Percentiles rank a stretch among this genome's conserved stretches.
These are phyloP conservation scores for Penicillium sp. DNA, from an alignment of 2,329 filamentous ascomycete genomes.

Conservation along the genomic window DNA sequence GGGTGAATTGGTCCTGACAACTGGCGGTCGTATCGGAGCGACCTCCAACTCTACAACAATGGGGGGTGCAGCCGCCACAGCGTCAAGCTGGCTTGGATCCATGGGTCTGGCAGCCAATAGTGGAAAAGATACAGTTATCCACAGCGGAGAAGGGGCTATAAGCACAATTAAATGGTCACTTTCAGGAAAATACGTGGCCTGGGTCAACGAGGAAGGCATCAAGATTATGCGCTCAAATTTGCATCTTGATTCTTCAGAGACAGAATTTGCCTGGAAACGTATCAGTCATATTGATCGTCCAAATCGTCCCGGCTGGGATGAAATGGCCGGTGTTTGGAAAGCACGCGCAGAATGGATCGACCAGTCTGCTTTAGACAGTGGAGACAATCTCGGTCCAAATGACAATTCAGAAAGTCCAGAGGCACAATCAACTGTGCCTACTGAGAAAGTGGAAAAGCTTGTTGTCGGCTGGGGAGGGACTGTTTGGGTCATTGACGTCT, in stretches of 20 bases:
- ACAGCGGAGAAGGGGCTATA: slow-evolving; percentile 88
- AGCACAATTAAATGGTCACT: slow-evolving; percentile 92
- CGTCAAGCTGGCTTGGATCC: slow-evolving; percentile 85
- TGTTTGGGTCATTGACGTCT: slow-evolving; percentile 92
- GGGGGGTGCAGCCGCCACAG: slow-evolving; percentile 68
- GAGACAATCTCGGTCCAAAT: slow-evolving; percentile 53
- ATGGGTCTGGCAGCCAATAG: slow-evolving; percentile 76
- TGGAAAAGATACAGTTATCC: slow-evolving; percentile 81
- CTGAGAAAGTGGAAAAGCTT: slow-evolving; percentile 63
- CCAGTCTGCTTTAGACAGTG: slow-evolving; percentile 70
- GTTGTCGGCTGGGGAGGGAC: slow-evolving; percentile 94
- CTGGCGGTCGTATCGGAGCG: slow-evolving; percentile 73
- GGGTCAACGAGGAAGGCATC: slow-evolving; percentile 95
- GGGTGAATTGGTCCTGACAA: slow-evolving; percentile 81
- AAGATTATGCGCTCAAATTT: slow-evolving; percentile 95
- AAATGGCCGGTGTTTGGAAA: slow-evolving; percentile 96
- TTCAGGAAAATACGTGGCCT: slow-evolving; percentile 86
- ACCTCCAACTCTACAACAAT: slow-evolving; percentile 83
- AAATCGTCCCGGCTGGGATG: slow-evolving; percentile 83
- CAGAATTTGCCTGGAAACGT: slow-evolving; percentile 87
- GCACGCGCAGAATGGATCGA: slow-evolving; percentile 91
- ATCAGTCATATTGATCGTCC: slow-evolving; percentile 90
- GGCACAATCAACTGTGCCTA: slow-evolving; percentile 43
- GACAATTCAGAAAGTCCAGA: slow-evolving; percentile 36
- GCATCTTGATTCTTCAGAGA: slow-evolving; percentile 70